phyloP scores from a whole-genome alignment of 768 basidiomycete species.

The Mycena crocata region DNA sequence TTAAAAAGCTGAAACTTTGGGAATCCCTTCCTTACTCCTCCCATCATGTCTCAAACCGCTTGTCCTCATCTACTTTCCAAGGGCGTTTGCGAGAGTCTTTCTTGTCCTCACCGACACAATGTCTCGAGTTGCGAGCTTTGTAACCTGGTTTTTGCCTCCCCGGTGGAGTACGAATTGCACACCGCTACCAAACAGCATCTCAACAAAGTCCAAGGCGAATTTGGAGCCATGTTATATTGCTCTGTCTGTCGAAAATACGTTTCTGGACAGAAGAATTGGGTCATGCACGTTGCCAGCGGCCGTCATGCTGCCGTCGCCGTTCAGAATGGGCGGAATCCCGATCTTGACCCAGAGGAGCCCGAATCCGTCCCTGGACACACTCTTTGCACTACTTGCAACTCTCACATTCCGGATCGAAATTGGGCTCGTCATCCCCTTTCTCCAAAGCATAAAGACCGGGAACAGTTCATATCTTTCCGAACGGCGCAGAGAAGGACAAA shows the following conservation, averaged over 20 bases:
- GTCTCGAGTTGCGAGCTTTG: constrained; percentile 54
- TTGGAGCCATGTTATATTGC: constrained; percentile 40
- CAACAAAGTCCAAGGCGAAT: constrained; percentile 37
- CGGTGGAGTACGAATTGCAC: constrained; percentile 42
- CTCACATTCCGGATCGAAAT: constrained; percentile 33
- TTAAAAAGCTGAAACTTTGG: background rate
- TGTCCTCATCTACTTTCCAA: constrained; percentile 51
- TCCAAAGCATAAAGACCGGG: constrained; percentile 49
- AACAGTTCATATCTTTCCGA: constrained; percentile 52
- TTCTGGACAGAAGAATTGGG: constrained; percentile 37
- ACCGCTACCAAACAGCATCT: constrained; percentile 44
- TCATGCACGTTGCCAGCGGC: constrained; percentile 35
- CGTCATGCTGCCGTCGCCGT: constrained; percentile 34
- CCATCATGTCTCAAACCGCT: constrained; percentile 22
- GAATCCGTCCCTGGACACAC: constrained; percentile 34
- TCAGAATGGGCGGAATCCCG: constrained; percentile 35
- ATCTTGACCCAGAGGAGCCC: constrained; percentile 46
- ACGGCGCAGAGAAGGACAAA: constrained; percentile 65
- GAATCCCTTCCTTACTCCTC: background rate
- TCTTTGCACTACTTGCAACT: constrained; percentile 45
- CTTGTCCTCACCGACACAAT: constrained; percentile 50
- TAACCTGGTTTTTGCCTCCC: constrained; percentile 44
- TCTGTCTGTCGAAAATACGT: constrained; percentile 45
- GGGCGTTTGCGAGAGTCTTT: constrained; percentile 48
- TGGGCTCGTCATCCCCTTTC: constrained; percentile 51